phyloP scores from a whole-genome alignment of 2,329 filamentous ascomycete genomes.

The Xylariaceae sp. region DNA sequence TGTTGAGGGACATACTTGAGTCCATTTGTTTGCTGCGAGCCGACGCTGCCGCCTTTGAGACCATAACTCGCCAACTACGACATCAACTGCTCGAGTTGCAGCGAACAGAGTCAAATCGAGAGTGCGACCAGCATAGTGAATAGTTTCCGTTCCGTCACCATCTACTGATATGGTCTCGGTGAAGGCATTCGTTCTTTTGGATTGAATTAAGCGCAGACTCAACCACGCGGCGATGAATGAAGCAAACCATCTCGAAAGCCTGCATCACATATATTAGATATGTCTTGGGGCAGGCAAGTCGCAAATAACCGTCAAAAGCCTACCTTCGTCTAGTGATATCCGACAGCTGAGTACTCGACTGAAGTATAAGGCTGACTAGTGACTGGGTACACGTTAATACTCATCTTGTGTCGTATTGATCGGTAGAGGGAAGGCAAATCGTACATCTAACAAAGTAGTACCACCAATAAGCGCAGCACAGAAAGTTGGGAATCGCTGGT shows the following conservation, averaged over 20 bases:
- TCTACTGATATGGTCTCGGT: conserved; percentile 38
- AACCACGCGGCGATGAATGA: conserved; percentile 58
- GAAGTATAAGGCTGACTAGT: neutral
- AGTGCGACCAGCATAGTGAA: conserved; percentile 62
- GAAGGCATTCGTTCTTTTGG: conserved; percentile 47
- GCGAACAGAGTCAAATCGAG: conserved; percentile 82
- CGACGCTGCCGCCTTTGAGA: conserved; percentile 45
- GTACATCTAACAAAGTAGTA: conserved; percentile 59
- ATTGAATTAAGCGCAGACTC: conserved; percentile 56
- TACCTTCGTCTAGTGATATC: conserved; percentile 33
- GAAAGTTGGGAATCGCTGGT: conserved; percentile 59
- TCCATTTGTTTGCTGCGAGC: conserved; percentile 44
- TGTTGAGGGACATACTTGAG: conserved; percentile 36
- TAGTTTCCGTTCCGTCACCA: conserved; percentile 24
- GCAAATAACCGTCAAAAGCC: conserved; percentile 9
- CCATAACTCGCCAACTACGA: conserved; percentile 67
- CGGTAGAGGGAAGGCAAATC: conserved; percentile 16
- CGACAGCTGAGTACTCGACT: conserved; percentile 23
- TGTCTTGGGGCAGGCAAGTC: conserved; percentile 1
- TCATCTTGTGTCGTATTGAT: neutral
- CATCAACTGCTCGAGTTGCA: conserved; percentile 68
- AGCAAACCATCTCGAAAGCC: conserved; percentile 55
- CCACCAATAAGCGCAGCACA: conserved; percentile 60
- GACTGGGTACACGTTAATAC: too few relatives aligned
- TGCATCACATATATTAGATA: conserved; percentile 31